Evolutionary conservation across 2,329 filamentous ascomycete species (phyloP).

Genomic region (Beauveria bassiana): DNA sequence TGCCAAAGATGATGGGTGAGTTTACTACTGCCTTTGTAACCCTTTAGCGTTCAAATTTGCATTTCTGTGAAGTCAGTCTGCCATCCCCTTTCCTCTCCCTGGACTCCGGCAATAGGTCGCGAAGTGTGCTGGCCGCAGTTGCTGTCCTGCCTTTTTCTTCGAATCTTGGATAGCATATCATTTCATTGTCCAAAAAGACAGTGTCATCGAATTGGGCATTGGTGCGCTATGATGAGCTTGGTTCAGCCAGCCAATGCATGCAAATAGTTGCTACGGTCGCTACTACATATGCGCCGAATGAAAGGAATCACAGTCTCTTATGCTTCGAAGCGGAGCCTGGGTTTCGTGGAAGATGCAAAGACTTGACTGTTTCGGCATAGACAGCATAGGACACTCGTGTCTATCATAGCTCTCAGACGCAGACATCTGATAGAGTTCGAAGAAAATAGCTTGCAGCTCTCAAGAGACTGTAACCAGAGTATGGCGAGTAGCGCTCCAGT

Average conservation of each 20-base stretch:
- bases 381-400: slow-evolving; percentile 26
- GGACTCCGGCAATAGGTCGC: background rate
- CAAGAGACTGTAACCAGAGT: slow-evolving; percentile 44
- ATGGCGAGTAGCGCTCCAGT: slow-evolving; percentile 53
- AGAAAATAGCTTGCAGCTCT: slow-evolving; percentile 29
- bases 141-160: background rate
- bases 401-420: slow-evolving; percentile 40
- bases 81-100: background rate
- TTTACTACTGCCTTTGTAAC: slow-evolving; percentile 14
- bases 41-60: background rate
- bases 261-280: background rate
- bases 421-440: slow-evolving; percentile 36
- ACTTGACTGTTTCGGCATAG: slow-evolving; percentile 20
- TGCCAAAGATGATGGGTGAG: slow-evolving; percentile 47
- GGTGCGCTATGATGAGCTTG: background rate
- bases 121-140: background rate
- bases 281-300: background rate
- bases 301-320: background rate
- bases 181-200: background rate
- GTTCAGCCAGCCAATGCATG: background rate
- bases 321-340: background rate
- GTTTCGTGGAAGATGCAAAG: slow-evolving; percentile 3
- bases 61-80: background rate
- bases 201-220: background rate
- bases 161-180: background rate